phyloP scores from a whole-genome alignment of 352 stramenopile species.

The Phytophthora kernoviae region DNA sequence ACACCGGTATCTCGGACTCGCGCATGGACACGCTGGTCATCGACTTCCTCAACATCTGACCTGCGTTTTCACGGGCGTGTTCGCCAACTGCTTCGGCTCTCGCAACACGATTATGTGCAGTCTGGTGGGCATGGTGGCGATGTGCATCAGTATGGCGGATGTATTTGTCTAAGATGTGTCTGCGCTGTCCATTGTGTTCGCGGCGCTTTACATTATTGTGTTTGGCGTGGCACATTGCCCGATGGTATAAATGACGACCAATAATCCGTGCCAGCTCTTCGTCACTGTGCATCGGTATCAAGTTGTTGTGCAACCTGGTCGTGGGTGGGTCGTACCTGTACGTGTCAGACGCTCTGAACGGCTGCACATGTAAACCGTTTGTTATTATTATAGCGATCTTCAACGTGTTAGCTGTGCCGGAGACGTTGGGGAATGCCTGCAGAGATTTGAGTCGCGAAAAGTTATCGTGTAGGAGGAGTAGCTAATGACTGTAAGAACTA shows the following conservation, averaged over 20 bases:
- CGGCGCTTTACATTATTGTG: neutral
- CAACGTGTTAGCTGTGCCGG: constrained; percentile 24
- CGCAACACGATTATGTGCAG: constrained; percentile 1
- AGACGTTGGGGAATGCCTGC: constrained; percentile 37
- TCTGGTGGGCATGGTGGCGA: neutral
- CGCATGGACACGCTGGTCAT: constrained; percentile 6
- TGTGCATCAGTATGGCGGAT: neutral
- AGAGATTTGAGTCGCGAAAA: too few species aligned
- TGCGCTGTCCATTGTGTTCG: constrained; percentile 2
- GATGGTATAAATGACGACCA: constrained; percentile 1
- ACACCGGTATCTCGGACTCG: constrained; percentile 6
- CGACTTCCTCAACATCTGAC: constrained; percentile 11
- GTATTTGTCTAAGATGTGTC: neutral
- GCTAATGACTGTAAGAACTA: too few species aligned
- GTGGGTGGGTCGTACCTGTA: constrained; percentile 53
- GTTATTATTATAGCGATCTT: constrained; percentile 15
- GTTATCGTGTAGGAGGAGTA: too few species aligned
- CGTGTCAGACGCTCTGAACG: constrained; percentile 37
- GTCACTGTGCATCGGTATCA: constrained; percentile 6
- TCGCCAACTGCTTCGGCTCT: constrained; percentile 6
- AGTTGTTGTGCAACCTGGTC: constrained; percentile 50
- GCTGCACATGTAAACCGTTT: too few species aligned
- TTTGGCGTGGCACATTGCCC: neutral
- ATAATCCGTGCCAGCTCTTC: constrained; percentile 7
- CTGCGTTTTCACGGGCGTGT: constrained; percentile 8